Conservation (phyloP, 2,329 filamentous ascomycete species). For the Aspergillus pseudoviridinutans region DNA sequence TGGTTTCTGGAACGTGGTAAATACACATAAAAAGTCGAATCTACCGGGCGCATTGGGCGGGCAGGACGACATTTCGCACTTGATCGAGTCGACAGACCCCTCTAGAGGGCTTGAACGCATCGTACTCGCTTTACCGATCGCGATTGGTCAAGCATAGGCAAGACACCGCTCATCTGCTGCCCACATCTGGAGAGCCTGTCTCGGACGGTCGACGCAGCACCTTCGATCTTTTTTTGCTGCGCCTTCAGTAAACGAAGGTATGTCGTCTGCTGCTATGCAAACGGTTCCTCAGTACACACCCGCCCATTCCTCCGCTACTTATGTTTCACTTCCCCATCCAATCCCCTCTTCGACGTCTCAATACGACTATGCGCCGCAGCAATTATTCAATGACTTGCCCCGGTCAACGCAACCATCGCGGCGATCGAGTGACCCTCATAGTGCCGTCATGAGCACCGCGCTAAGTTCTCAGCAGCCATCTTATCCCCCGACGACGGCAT, state of each 20-base stretch:
- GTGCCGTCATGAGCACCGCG: constrained; percentile 10
- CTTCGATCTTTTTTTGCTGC: constrained; percentile 18
- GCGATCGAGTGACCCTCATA: constrained; percentile 12
- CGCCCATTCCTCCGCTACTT: constrained; percentile 38
- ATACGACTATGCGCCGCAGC: constrained; percentile 53
- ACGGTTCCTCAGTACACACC: constrained; percentile 53
- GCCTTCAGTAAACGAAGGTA: constrained; percentile 41
- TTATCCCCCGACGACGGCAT: constrained; percentile 28
- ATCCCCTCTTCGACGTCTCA: constrained; percentile 47
- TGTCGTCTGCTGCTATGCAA: constrained; percentile 64
- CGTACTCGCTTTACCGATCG: constrained; percentile 19
- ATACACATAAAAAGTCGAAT: background rate
- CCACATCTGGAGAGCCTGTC: constrained; percentile 19
- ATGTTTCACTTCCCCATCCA: constrained; percentile 25
- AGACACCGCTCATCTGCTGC: constrained; percentile 12
- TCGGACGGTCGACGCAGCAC: constrained; percentile 20
- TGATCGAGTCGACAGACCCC: constrained; percentile 1
- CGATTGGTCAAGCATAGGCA: constrained; percentile 18
- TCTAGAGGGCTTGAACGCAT: constrained; percentile 22
- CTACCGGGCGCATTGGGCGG: background rate
- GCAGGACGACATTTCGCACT: background rate
- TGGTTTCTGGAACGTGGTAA: background rate
- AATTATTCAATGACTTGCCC: constrained; percentile 30
- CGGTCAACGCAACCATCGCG: constrained; percentile 42
- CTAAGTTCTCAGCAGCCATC: constrained; percentile 29